A percentile compares a stretch with the other conserved stretches of the same genome.
These are phyloP conservation scores for Xylaria bambusicola DNA, from an alignment of 495 filamentous ascomycete species.

Conservation along the genomic window DNA sequence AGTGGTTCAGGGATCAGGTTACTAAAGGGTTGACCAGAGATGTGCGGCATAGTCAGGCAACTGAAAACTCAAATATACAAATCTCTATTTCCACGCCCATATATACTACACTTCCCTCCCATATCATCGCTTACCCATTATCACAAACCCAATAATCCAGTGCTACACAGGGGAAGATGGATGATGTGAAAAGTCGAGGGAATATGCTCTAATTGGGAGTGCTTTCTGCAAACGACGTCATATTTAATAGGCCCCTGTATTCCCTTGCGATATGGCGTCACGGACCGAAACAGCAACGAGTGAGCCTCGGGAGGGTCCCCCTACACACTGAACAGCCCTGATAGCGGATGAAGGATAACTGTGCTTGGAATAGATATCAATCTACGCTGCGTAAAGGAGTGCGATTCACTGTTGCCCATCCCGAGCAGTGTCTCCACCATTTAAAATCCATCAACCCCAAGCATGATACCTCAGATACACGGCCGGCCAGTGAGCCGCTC, in stretches of 20 bases:
- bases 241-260: not conserved
- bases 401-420: constrained; percentile 11
- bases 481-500: not conserved
- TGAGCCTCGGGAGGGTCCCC: not conserved
- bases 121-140: no score
- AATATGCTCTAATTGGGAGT: not conserved
- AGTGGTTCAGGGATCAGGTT: not conserved
- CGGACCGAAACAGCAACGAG: not conserved
- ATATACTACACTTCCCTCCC: not conserved
- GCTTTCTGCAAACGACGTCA: constrained; percentile 10
- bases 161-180: constrained; percentile 1
- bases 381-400: constrained; percentile 17
- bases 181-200: not conserved
- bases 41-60: no score
- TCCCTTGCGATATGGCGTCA: not conserved
- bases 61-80: not conserved
- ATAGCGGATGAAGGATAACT: not conserved
- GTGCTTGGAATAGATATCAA: not conserved
- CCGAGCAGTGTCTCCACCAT: constrained; percentile 2
- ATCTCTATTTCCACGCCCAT: not conserved
- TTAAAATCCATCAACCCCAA: constrained; percentile 2
- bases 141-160: no score
- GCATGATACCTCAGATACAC: not conserved
- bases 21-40: not conserved
- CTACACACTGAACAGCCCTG: not conserved